Evolutionary conservation across 768 basidiomycete genomes (phyloP).

Genomic region (Boletellus emodensis): DNA sequence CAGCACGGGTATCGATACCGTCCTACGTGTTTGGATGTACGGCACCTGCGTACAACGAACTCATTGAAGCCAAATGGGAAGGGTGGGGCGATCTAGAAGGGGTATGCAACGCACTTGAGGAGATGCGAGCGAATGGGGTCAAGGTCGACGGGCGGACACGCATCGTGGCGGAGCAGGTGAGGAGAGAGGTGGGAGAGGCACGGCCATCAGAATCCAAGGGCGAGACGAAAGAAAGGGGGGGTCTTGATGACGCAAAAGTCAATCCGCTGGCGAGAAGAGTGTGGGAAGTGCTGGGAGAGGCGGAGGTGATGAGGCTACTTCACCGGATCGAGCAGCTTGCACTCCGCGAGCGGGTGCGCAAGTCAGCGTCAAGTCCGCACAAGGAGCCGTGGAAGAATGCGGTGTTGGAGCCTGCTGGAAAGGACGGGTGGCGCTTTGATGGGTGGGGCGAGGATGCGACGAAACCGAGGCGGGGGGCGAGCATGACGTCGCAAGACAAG

Average conservation of each 20-base stretch:
- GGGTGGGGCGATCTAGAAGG: slow-evolving; percentile 79
- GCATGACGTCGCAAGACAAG: no score
- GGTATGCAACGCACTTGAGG: slow-evolving; percentile 66
- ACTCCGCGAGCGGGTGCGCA: slow-evolving; percentile 23
- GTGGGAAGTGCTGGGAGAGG: slow-evolving; percentile 42
- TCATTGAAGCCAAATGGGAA: slow-evolving; percentile 81
- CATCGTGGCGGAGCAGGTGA: slow-evolving; percentile 55
- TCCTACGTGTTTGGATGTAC: slow-evolving; percentile 91
- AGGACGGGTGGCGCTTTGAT: slow-evolving; percentile 49
- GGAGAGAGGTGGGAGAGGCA: slow-evolving; percentile 57
- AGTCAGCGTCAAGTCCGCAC: slow-evolving; percentile 8
- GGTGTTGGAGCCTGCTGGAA: slow-evolving; percentile 24
- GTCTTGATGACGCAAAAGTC: slow-evolving; percentile 27
- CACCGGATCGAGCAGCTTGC: slow-evolving; percentile 47
- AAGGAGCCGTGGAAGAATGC: slow-evolving; percentile 44
- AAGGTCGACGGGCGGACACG: slow-evolving; percentile 58
- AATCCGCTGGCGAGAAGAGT: slow-evolving; percentile 34
- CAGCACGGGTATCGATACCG: slow-evolving; percentile 65
- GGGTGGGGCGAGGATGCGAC: slow-evolving; percentile 34
- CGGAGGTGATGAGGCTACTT: slow-evolving; percentile 51
- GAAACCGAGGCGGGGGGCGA: neutral
- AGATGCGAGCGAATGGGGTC: slow-evolving; percentile 82
- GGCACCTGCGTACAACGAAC: slow-evolving; percentile 82
- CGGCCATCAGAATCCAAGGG: slow-evolving; percentile 39
- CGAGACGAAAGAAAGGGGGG: neutral